phyloP scores from a whole-genome alignment of 2,329 filamentous ascomycete species.

The Monilinia aucupariae region DNA sequence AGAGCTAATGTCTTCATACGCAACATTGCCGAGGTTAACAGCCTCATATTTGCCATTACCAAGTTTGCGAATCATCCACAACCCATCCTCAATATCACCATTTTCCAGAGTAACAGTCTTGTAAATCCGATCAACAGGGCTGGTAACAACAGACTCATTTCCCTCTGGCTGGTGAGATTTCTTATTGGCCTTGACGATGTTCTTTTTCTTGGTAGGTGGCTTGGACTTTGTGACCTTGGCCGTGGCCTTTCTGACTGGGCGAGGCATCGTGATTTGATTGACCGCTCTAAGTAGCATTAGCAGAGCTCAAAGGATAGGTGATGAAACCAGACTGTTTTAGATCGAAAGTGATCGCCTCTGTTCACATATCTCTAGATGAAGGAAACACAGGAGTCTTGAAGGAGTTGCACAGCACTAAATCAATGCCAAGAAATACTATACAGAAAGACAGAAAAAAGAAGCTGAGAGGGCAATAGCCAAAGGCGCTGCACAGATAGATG shows the following conservation, averaged over 20 bases:
- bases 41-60: conserved; percentile 22
- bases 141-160: not conserved
- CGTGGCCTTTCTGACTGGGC: not conserved
- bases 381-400: not conserved
- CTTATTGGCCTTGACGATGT: not conserved
- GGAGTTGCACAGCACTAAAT: not conserved
- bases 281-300: not conserved
- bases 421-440: not conserved
- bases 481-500: not conserved
- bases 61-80: conserved; percentile 22
- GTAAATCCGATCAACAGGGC: conserved; percentile 17
- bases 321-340: not conserved
- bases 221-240: not conserved
- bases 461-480: not conserved
- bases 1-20: conserved; percentile 17
- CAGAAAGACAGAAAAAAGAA: not conserved
- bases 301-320: not conserved
- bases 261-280: not conserved
- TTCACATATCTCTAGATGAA: not conserved
- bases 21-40: conserved; percentile 19
- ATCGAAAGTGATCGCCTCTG: not conserved
- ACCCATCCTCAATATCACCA: conserved; percentile 20
- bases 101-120: conserved; percentile 18
- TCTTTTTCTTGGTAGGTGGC: not conserved
- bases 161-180: not conserved